phyloP scores from a whole-genome alignment of 257 asterid species.

The Nicotiana paniculata region DNA sequence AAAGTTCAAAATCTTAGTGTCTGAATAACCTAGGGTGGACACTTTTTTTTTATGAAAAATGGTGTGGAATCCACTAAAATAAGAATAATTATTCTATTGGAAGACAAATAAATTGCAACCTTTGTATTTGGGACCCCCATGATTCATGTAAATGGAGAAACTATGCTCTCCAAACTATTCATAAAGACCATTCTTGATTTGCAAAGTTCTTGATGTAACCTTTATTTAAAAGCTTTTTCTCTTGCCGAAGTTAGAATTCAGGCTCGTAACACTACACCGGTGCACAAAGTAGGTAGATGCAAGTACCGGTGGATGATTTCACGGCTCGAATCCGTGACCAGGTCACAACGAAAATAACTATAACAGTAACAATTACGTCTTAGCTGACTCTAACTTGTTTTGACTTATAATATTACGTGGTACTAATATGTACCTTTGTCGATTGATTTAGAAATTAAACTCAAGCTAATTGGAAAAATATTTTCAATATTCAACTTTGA shows the following conservation, averaged over 20 bases:
- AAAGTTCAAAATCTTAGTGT: neutral
- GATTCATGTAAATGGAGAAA: conserved; percentile 3
- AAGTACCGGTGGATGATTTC: too few relatives aligned
- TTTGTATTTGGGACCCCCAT: conserved; percentile 14
- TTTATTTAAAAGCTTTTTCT: too few relatives aligned
- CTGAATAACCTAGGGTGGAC: neutral
- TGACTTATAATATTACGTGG: too few relatives aligned
- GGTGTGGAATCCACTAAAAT: conserved; percentile 19
- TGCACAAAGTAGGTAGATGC: too few relatives aligned
- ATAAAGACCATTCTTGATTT: neutral
- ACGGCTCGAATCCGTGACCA: too few relatives aligned
- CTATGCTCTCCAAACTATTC: neutral
- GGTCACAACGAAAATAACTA: too few relatives aligned
- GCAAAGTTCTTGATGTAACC: too few relatives aligned
- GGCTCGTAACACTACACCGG: neutral
- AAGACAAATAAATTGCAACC: neutral
- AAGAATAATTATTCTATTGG: neutral
- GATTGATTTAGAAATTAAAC: neutral
- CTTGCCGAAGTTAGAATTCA: too few relatives aligned
- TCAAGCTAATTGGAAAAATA: neutral
- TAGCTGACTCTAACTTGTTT: too few relatives aligned
- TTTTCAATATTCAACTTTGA: neutral
- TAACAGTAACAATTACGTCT: too few relatives aligned
- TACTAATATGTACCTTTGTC: too few relatives aligned
- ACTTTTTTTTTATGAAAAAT: neutral